A percentile compares a stretch with the other conserved stretches of the same genome.
Evolutionary conservation across 1,284 basidiomycete genomes (phyloP).

Genomic region (Somion occarium): DNA sequence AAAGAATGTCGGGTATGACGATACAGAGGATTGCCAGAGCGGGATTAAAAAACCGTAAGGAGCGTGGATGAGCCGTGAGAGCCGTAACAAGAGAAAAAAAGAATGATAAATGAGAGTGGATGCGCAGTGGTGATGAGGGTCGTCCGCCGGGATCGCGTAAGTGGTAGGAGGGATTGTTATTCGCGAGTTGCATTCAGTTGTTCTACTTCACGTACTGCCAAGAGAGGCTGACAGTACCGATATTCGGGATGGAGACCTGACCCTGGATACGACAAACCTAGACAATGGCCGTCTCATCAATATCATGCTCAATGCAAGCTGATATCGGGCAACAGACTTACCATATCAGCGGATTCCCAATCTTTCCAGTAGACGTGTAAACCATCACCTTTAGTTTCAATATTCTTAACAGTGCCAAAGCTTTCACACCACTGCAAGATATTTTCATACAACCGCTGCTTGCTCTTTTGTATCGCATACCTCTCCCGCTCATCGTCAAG

Average conservation of each 20-base stretch:
- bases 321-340: conserved; percentile 10
- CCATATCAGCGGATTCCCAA: conserved; percentile 27
- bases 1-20: not conserved
- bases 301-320: not conserved
- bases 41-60: not conserved
- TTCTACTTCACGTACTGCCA: conserved; percentile 25
- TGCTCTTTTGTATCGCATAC: conserved; percentile 6
- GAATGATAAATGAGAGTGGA: conserved; percentile 1
- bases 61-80: not conserved
- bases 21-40: not conserved
- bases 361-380: conserved; percentile 29
- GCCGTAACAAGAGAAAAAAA: not conserved
- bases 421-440: conserved; percentile 26
- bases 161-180: not conserved
- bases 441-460: conserved; percentile 16
- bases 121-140: not conserved
- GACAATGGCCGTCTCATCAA: conserved; percentile 3
- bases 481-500: conserved; percentile 13
- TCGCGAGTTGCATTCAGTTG: conserved; percentile 3
- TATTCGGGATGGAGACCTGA: conserved; percentile 26
- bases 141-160: not conserved
- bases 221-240: conserved; percentile 25
- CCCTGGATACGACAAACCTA: conserved; percentile 28
- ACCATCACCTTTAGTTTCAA: conserved; percentile 25
- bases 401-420: conserved; percentile 22